phyloP scores from a whole-genome alignment of 2,329 filamentous ascomycete species.

The Alternaria gaisen region DNA sequence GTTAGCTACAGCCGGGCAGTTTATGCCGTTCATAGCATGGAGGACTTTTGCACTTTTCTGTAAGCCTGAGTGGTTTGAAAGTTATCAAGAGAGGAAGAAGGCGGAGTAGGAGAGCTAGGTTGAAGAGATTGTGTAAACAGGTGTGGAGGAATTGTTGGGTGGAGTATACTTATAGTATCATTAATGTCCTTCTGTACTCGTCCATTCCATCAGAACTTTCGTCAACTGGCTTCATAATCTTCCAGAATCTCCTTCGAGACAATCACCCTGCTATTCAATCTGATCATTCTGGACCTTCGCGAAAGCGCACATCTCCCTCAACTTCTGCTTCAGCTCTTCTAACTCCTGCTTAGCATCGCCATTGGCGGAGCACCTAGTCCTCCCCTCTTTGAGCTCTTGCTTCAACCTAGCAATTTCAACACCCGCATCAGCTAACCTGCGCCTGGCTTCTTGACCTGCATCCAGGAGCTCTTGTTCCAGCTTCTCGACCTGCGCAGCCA shows the following conservation, averaged over 20 bases:
- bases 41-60: not conserved
- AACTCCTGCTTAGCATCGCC: not conserved
- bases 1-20: not conserved
- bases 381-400: not conserved
- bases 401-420: not conserved
- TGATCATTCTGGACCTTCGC: not conserved
- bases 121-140: too few species aligned
- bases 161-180: too few species aligned
- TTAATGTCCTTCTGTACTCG: too few species aligned
- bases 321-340: not conserved
- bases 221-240: too few species aligned
- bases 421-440: fast-evolving
- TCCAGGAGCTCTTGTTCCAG: not conserved
- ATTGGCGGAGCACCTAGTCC: too few species aligned
- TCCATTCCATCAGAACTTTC: too few species aligned
- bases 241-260: too few species aligned
- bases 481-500: not conserved
- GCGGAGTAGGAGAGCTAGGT: not conserved
- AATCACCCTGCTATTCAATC: not conserved
- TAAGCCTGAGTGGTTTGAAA: not conserved
- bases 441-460: not conserved
- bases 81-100: not conserved
- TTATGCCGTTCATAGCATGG: not conserved
- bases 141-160: too few species aligned
- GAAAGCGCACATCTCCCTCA: not conserved